A percentile compares a stretch with the other conserved stretches of the same genome.
Conservation (phyloP, 148 eudicot genomes). For the Amaranthus cruentus region DNA sequence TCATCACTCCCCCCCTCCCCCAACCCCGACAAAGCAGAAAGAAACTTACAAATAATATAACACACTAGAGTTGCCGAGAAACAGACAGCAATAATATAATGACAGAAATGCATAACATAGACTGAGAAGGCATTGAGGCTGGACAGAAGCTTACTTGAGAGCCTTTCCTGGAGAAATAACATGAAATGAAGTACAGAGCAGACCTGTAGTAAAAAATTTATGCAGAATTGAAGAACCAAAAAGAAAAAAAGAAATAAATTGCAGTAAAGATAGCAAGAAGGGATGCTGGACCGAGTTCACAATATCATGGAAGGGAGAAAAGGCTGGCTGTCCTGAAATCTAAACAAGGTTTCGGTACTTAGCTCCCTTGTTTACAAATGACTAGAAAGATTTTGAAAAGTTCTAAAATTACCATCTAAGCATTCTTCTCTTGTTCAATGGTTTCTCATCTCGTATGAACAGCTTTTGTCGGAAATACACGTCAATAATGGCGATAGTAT, state of each 20-base stretch:
- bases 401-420: background rate
- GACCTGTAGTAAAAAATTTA: slow-evolving; percentile 41
- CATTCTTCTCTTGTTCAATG: background rate
- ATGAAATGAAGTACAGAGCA: slow-evolving; percentile 67
- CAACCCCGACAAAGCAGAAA: background rate
- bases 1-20: too few relatives aligned
- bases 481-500: too few relatives aligned
- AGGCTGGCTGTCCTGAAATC: too few relatives aligned
- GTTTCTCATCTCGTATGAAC: too few relatives aligned
- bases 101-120: background rate
- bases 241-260: too few relatives aligned
- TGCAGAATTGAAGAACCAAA: too few relatives aligned
- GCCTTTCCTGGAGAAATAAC: slow-evolving; percentile 86
- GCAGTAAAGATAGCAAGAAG: too few relatives aligned
- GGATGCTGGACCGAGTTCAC: too few relatives aligned
- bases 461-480: too few relatives aligned
- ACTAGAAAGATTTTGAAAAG: background rate
- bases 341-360: background rate
- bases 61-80: too few relatives aligned
- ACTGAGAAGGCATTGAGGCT: background rate
- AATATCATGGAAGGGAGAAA: too few relatives aligned
- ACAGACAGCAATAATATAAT: background rate
- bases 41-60: background rate
- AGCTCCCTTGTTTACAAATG: background rate
- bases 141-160: slow-evolving; percentile 53